A percentile compares a stretch with the other conserved stretches of the same genome.
Evolutionary conservation across 2,329 filamentous ascomycete genomes (phyloP).

Genomic region (Endoconidiophora polonica): DNA sequence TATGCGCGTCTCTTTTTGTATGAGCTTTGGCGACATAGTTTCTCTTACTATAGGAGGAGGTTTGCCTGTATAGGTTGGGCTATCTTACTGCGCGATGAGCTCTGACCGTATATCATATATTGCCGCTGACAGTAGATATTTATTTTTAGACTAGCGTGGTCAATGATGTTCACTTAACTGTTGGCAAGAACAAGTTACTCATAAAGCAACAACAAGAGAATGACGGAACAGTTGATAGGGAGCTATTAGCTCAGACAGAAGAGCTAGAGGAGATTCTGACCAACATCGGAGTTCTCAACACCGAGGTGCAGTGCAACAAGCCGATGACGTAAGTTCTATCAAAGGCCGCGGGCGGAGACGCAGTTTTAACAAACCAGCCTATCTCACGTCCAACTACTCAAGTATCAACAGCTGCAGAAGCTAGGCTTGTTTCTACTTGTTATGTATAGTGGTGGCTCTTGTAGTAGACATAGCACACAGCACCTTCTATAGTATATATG

Average conservation of each 20-base stretch:
- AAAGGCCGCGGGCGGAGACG: background rate
- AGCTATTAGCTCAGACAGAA: conserved; percentile 2
- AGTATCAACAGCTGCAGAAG: background rate
- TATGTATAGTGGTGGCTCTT: background rate
- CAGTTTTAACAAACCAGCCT: background rate
- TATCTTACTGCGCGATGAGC: background rate
- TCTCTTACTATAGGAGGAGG: background rate
- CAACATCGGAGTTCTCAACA: conserved; percentile 78
- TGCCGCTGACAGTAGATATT: background rate
- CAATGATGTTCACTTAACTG: conserved; percentile 77
- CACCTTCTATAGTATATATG: background rate
- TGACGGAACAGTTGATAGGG: background rate
- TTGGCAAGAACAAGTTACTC: conserved; percentile 40
- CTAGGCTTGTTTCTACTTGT: too few relatives aligned
- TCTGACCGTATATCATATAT: background rate
- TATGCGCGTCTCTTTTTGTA: background rate
- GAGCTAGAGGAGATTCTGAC: conserved; percentile 44
- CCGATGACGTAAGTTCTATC: conserved; percentile 45
- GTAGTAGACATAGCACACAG: too few relatives aligned
- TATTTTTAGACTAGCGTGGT: conserved; percentile 62
- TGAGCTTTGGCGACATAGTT: background rate
- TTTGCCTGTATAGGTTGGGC: too few relatives aligned
- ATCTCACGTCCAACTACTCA: background rate
- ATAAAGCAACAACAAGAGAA: conserved; percentile 31
- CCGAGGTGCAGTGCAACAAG: conserved; percentile 84